Evolutionary conservation across 164 flowering plant species (phyloP).

Genomic region (Aristolochia fimbriata): DNA sequence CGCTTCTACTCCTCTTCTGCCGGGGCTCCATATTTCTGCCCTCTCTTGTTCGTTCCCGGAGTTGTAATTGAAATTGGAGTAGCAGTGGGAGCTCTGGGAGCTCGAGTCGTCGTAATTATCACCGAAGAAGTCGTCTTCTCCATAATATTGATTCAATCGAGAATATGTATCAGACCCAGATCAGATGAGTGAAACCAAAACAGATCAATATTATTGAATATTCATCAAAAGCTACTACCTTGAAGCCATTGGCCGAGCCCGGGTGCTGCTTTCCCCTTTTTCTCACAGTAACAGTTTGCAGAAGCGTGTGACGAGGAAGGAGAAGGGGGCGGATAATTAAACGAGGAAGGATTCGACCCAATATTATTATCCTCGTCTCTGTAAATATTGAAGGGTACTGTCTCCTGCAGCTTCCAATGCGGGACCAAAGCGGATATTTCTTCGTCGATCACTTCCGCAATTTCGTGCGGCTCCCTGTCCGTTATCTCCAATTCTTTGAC

Average conservation of each 20-base stretch:
- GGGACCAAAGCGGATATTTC: slow-evolving; percentile 56
- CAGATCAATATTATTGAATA: too few species aligned
- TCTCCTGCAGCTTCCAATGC: slow-evolving; percentile 29
- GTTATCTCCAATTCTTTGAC: slow-evolving; percentile 70
- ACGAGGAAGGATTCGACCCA: slow-evolving; percentile 23
- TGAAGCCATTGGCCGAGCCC: slow-evolving; percentile 29
- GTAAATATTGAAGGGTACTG: slow-evolving; percentile 17
- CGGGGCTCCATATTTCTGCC: not conserved
- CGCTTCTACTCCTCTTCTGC: too few species aligned
- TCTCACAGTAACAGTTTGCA: slow-evolving; percentile 9
- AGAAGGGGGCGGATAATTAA: slow-evolving; percentile 24
- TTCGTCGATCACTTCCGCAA: slow-evolving; percentile 64
- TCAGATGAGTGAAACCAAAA: too few species aligned
- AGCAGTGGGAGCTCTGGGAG: slow-evolving; percentile 44
- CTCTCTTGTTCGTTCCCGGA: slow-evolving; percentile 29
- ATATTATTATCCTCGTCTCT: slow-evolving; percentile 20
- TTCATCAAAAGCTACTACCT: slow-evolving; percentile 32
- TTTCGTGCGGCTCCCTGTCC: slow-evolving; percentile 54
- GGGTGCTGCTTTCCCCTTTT: not conserved
- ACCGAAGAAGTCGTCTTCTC: slow-evolving; percentile 26
- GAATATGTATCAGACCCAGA: too few species aligned
- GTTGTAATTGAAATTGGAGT: slow-evolving; percentile 34
- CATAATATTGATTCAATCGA: too few species aligned
- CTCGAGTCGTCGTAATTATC: slow-evolving; percentile 46
- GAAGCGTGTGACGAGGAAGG: slow-evolving; percentile 40